Conservation (phyloP, 805 yeast species). For the Lachancea fermentati region DNA sequence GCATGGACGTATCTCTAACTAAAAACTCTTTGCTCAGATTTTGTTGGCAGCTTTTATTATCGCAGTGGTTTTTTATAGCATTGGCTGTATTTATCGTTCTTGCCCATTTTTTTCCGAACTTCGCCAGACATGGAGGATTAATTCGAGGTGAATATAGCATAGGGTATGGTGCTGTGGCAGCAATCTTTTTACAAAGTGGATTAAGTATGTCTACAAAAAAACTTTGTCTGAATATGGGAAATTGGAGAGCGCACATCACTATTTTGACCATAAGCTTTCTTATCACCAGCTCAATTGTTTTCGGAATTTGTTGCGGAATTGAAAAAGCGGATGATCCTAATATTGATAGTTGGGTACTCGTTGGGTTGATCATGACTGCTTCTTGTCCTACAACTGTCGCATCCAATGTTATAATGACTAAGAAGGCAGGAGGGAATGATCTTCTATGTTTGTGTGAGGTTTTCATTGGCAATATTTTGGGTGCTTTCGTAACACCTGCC, state of each 20-base stretch:
- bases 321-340: conserved; percentile 47
- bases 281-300: conserved; percentile 64
- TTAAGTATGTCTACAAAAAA: conserved; percentile 65
- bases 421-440: conserved; percentile 78
- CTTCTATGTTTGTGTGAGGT: conserved; percentile 77
- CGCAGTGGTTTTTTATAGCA: conserved; percentile 72
- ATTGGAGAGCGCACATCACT: conserved; percentile 81
- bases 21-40: too few relatives aligned
- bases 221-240: conserved; percentile 53
- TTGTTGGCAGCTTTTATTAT: too few relatives aligned
- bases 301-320: conserved; percentile 66
- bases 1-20: too few relatives aligned
- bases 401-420: conserved; percentile 89
- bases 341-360: conserved; percentile 70
- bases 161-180: conserved; percentile 81
- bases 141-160: conserved; percentile 71
- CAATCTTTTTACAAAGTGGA: conserved; percentile 79
- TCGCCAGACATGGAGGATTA: conserved; percentile 78
- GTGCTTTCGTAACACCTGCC: conserved; percentile 87
- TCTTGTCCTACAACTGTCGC: conserved; percentile 90
- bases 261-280: conserved; percentile 64
- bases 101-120: conserved; percentile 73
- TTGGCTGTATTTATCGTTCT: conserved; percentile 69
- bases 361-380: conserved; percentile 77
- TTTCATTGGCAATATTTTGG: conserved; percentile 74